phyloP scores from a whole-genome alignment of 75 land plant species.

The Adiantum capillusveneris region DNA sequence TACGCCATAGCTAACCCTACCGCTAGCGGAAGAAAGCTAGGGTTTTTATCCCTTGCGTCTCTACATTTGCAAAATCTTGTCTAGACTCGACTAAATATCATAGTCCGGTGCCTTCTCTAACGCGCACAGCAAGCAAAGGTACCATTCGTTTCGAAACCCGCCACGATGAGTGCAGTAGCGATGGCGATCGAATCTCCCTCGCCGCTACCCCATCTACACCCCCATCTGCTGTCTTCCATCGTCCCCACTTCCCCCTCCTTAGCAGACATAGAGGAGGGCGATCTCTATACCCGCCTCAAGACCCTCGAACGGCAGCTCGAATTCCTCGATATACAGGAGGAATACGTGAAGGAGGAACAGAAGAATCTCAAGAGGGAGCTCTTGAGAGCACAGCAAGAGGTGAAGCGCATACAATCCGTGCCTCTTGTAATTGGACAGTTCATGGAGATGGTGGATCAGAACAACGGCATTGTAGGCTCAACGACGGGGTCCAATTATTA shows the following conservation, averaged over 20 bases:
- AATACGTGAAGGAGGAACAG: conserved; percentile 79
- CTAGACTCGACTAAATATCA: no score
- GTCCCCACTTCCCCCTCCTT: background rate
- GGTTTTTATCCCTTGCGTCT: no score
- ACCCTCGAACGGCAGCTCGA: conserved; percentile 62
- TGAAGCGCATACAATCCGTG: conserved; percentile 83
- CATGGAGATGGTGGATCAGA: conserved; percentile 89
- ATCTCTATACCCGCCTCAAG: conserved; percentile 68
- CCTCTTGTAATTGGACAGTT: conserved; percentile 84
- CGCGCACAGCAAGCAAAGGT: no score
- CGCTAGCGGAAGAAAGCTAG: no score
- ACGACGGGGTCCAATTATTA: conserved; percentile 86
- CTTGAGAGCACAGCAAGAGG: conserved; percentile 82
- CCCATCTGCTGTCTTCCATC: background rate
- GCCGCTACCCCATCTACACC: background rate
- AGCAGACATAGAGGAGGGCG: conserved; percentile 47
- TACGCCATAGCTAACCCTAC: no score
- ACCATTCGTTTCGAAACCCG: no score
- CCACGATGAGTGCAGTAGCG: background rate
- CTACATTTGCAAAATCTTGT: no score
- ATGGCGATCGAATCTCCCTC: conserved; percentile 1
- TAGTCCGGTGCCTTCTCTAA: no score
- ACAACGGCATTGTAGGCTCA: conserved; percentile 77
- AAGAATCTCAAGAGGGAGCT: conserved; percentile 75
- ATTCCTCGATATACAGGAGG: conserved; percentile 80